Base-by-base conservation (phyloP, 805 yeast species). In the Starmerella floricola region DNA sequence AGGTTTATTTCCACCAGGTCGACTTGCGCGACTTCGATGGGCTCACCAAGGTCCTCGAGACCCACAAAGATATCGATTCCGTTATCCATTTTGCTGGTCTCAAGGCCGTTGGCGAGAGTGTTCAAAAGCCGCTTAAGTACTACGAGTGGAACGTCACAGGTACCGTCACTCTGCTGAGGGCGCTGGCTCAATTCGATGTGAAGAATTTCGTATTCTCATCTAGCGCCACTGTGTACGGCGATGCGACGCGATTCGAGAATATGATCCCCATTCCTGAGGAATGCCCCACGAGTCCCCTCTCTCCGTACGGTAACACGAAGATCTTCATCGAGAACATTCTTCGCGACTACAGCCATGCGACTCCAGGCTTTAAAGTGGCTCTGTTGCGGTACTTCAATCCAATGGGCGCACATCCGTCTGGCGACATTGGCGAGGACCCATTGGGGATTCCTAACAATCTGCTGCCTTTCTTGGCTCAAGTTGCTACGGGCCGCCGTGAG, bases 191-290 rank as follows among this genome's bases (percentile, higher is more conserved):
- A 31, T 56, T 62, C 53, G 53, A 61, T 32, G 74, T 77, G 34
- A 62, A 65, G 34, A 68, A 68, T 13, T 59, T 83, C 41, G 85
- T 82, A 13, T 81, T 82, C 60, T 74, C 82, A 30, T 78, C 87
- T 2, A 76, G 84, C 23, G 91, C 91, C 10, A 81, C 91, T 11
- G 88, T 82, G 4, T 81, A 83, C 54, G 93, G 91, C 12, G 88
- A 79, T 57, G 87, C 78, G 24, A 75, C 83, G 8, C 65, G 84
- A 34, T 79, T 78, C 55, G 73, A 72, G 40, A 68, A 76, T 54
- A 76, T 76, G 77, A 76, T 78, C 42, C 88, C 88, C 24, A 79
- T 80, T 40, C 87, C 87, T 12, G 91, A 80, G 54, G 71, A 69
- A 45, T 79, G 85, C 59, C 86, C 86, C 17, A 70, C 73, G 36